Evolutionary conservation across 2,329 filamentous ascomycete species (phyloP).

Genomic region (Talaromyces verruculosus): DNA sequence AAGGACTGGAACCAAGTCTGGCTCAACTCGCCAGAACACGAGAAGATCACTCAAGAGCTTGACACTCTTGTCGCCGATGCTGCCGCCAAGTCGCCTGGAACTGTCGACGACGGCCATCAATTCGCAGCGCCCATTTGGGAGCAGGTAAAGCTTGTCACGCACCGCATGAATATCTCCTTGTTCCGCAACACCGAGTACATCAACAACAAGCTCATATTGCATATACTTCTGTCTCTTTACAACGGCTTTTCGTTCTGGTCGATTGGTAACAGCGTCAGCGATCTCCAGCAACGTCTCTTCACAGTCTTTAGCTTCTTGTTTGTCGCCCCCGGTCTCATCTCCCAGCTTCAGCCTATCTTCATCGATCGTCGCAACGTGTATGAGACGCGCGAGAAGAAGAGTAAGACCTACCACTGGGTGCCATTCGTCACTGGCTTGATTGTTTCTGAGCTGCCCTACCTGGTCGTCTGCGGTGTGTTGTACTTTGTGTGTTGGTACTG

Average conservation of each 20-base stretch:
- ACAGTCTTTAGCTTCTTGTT: conserved; percentile 64
- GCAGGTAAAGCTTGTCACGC: conserved; percentile 65
- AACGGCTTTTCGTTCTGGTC: conserved; percentile 64
- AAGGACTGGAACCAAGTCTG: conserved; percentile 73
- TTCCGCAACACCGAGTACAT: conserved; percentile 68
- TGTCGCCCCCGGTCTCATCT: conserved; percentile 47
- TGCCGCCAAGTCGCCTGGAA: conserved; percentile 41
- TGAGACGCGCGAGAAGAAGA: conserved; percentile 59
- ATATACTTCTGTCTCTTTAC: conserved; percentile 53
- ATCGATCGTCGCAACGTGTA: conserved; percentile 69
- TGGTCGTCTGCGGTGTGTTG: too few relatives aligned
- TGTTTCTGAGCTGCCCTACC: too few relatives aligned
- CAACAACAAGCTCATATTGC: conserved; percentile 61
- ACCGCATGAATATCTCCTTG: conserved; percentile 64
- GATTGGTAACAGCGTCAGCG: conserved; percentile 57
- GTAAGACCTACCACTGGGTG: too few relatives aligned
- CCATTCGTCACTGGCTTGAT: too few relatives aligned
- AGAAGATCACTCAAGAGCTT: conserved; percentile 51
- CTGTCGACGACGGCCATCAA: conserved; percentile 49
- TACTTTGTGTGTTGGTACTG: too few relatives aligned
- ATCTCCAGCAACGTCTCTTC: conserved; percentile 73
- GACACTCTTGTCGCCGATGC: conserved; percentile 57
- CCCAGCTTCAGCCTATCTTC: conserved; percentile 63
- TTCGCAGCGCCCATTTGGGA: conserved; percentile 64
- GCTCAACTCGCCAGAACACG: conserved; percentile 51